Evolutionary conservation across 192 early-diverging fungal genomes (phyloP), one percentile per base, ranked within the genome.

Genomic region (Ambispora gerdemannii): DNA sequence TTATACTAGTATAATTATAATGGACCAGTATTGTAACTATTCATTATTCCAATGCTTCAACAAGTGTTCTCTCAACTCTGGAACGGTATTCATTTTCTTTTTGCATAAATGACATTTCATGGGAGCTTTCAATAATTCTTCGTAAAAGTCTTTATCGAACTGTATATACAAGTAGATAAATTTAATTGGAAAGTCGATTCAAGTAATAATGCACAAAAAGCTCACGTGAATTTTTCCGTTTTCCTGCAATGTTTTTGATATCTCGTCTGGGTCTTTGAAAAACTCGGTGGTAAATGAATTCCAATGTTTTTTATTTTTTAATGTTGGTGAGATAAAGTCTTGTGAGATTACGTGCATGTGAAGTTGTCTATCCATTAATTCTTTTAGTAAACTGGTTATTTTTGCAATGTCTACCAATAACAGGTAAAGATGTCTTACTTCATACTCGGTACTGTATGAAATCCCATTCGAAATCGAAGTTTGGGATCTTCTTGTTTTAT

Each of bases 311-410:
- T 88, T 88, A 35, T 73, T 78, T 50, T 83, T 87, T 20, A 90
- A 74, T 1, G 56, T 35, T 0, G 71, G 35, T 1, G 83, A 78
- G 27, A 78, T 70, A 71, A 88, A 84, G 56, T 90, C 88, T 56
- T 84, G 80, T 22, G 80, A 79, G 28, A 90, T 84, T 11, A 90
- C 74, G 66, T 90, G 88, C 68, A 90, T 34, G 64, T 90, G 88
- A 0, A 90, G 62, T 63, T 86, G 87, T 1, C 83, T 81, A 62
- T 3, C n/a, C 1, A n/a, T 17, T 1, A 27, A 38, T 17, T n/a
- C n/a, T n/a, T n/a, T n/a, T n/a, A n/a, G n/a, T n/a, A n/a, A n/a
- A n/a, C n/a, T n/a, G n/a, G n/a, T n/a, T n/a, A n/a, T n/a, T n/a
- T n/a, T n/a, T n/a, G n/a, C n/a, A n/a, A n/a, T n/a, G n/a, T n/a